Conservation (phyloP, 306 rosid genomes). For the Vicia faba region DNA sequence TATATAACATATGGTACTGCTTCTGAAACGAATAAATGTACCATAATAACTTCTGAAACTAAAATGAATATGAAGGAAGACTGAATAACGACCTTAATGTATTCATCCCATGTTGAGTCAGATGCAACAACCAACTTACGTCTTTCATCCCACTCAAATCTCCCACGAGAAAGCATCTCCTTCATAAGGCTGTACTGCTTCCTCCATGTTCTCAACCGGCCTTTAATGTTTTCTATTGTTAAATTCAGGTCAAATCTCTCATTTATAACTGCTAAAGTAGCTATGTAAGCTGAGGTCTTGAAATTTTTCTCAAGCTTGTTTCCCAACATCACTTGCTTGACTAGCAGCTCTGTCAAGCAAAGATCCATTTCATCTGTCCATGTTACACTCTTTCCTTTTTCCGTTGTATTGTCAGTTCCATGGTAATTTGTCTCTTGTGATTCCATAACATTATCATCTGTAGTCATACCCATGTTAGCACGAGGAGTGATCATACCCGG, state of each 20-base stretch:
- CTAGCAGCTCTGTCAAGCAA: slow-evolving; percentile 52
- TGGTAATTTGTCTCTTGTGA: slow-evolving; percentile 41
- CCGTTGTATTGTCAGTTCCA: slow-evolving; percentile 37
- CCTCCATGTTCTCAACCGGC: slow-evolving; percentile 54
- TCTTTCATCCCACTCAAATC: slow-evolving; percentile 57
- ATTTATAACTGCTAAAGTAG: slow-evolving; percentile 49
- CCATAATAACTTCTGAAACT: slow-evolving; percentile 21
- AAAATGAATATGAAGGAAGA: slow-evolving; percentile 34
- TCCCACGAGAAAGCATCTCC: slow-evolving; percentile 49
- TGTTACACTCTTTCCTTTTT: slow-evolving; percentile 42
- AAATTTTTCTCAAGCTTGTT: slow-evolving; percentile 57
- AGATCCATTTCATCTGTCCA: slow-evolving; percentile 64
- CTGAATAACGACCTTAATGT: slow-evolving; percentile 44
- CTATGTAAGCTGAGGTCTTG: slow-evolving; percentile 51
- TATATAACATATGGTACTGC: no score
- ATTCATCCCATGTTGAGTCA: slow-evolving; percentile 54
- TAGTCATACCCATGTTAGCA: slow-evolving; percentile 41
- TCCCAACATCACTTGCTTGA: slow-evolving; percentile 55
- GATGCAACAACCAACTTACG: slow-evolving; percentile 50
- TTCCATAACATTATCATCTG: slow-evolving; percentile 43
- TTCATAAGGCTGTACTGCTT: slow-evolving; percentile 51
- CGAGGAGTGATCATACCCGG: slow-evolving; percentile 37
- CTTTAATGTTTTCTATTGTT: slow-evolving; percentile 50
- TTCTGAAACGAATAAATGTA: slow-evolving; percentile 6
- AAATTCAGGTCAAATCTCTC: slow-evolving; percentile 52